Evolutionary conservation across 208 protist genomes (phyloP), one percentile per base, ranked within the genome.

Genomic region (Blechomonas ayalai): DNA sequence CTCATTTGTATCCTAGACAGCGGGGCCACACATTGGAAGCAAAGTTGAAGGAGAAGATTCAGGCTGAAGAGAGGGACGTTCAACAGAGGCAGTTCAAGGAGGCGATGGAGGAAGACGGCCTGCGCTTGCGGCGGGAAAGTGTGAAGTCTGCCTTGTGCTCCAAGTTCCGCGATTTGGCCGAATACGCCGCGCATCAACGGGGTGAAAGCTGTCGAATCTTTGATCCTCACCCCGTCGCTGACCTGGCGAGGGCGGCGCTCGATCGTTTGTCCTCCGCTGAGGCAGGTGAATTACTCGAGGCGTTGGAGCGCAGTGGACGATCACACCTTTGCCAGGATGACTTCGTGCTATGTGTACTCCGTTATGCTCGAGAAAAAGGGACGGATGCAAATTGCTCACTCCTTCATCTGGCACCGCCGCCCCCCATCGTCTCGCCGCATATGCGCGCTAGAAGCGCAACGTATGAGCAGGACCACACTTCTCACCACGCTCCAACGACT

Each of bases 231-330:
- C 52, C 52, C 23, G 59, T 82, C 10, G 59, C 73, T 4, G 54
- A 59, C 6, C 44, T 92, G 25, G 60, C 73, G 5, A 58, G 67
- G 1, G 84, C 74, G 25, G 56, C 76, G 9, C 52, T 81, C 9
- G 53, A 76, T 35, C 9, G 82, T 23, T 51, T 92, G n/a, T 73
- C 66, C 25, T 27, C 69, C 0, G 66, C 69, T 0, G 79, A 92
- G 33, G 44, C 73, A 16, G 71, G 78, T 37, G 83, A 87, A 59
- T 41, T 89, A 16, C 41, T 74, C 16, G 43, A 49, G 7, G 65
- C 72, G 0, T 24, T 92, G 16, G 52, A 68, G 51, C 3, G 65
- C 32, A n/a, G n/a, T n/a, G n/a, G n/a, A n/a, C n/a, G n/a, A n/a
- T n/a, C n/a, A n/a, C n/a, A n/a, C n/a, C n/a, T n/a, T n/a, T n/a